Base-by-base conservation (phyloP, 1,139 yeast genomes). In the Candida glucosophila region DNA sequence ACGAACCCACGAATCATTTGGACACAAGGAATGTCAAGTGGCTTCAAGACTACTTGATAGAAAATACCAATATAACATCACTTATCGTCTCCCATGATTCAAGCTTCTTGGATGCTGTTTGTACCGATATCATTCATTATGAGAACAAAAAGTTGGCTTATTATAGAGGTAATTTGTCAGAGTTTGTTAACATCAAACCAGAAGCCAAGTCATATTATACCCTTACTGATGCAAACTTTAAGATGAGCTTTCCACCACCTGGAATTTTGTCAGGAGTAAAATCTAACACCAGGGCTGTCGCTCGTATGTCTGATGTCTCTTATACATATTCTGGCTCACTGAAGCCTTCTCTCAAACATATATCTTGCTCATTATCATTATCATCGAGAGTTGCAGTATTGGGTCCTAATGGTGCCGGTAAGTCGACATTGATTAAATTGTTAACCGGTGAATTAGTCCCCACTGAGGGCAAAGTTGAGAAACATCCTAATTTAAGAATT, bases 351-450 rank as follows among this genome's bases (percentile, higher is more conserved):
- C 66, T 90, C 43, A 49, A 54, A 15, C 50, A 83, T 49, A 93
- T 86, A 26, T 78, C 95, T 4, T 83, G 94, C 57, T 80, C 95
- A 9, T 69, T 90, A 36, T 81, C 95, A 2, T 66, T 90, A 36
- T 82, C 95, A 11, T 88, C 97, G 22, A 80, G 98, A 61, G 95
- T 90, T 38, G 98, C 97, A 23, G 78, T 90, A 46, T 61, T 90
- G 36, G 98, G 98, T 30, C 97, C 98, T 37, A 90, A 90, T 53
- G 98, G 98, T 69, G 98, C 98, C 30, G 98, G 98, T 64, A 90
- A 90, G 55, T 85, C 96, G 5, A 90, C 98, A 12, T 68, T 90
- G 47, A 90, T 90, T 58, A 90, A 90, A 57, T 66, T 88, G 29
- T 68, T 90, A 43, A 90, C 97, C 8, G 98, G 83, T 36, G 98